phyloP scores from a whole-genome alignment of 441 rosid species.

The Codiaeum variegatum region DNA sequence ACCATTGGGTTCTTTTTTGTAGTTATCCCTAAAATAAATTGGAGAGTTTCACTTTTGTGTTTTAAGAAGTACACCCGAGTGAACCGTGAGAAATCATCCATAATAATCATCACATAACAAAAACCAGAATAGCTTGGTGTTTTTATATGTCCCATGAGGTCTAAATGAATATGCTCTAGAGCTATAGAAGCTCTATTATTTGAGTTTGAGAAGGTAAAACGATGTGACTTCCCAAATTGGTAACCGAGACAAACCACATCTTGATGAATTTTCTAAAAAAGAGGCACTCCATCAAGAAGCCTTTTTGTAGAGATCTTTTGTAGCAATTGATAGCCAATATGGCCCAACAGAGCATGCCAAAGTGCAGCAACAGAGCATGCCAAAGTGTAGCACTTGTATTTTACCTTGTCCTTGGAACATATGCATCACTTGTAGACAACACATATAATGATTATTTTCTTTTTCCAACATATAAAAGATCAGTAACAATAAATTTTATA shows the following conservation, averaged over 20 bases:
- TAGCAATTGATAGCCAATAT: slow-evolving; percentile 4
- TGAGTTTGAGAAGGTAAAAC: background rate
- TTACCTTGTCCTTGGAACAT: background rate
- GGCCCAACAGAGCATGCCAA: slow-evolving; percentile 13
- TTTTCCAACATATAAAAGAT: background rate
- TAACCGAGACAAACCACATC: background rate
- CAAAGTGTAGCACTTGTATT: background rate
- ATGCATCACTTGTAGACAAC: background rate
- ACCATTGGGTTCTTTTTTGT: too few species aligned
- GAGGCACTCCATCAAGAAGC: background rate
- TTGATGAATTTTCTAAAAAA: background rate
- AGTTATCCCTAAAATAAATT: too few species aligned
- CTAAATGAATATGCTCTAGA: background rate
- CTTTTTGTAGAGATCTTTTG: slow-evolving; percentile 1
- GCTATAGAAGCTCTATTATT: background rate
- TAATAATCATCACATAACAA: background rate
- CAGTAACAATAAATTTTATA: background rate
- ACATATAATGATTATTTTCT: background rate
- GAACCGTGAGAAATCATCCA: background rate
- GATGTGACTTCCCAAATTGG: slow-evolving; percentile 1
- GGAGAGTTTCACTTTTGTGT: background rate
- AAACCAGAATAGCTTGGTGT: background rate
- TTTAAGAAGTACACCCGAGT: background rate
- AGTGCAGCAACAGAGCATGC: too few species aligned
- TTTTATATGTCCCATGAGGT: background rate